These are phyloP conservation scores for Trametopsis cervina DNA, from an alignment of 768 basidiomycete species.

Conservation along the genomic window DNA sequence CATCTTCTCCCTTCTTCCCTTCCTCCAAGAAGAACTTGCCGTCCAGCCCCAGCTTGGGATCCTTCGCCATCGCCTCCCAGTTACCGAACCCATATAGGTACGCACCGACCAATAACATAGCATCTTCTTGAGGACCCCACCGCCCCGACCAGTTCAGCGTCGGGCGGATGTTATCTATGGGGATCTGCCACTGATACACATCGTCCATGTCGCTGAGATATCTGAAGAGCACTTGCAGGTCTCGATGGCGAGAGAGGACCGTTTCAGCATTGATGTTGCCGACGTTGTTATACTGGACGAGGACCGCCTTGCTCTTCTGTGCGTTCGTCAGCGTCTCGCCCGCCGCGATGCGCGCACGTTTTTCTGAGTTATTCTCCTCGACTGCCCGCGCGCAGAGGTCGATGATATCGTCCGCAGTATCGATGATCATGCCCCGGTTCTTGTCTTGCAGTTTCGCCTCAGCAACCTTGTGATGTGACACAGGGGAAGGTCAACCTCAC, in stretches of 20 bases:
- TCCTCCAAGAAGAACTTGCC: slow-evolving; percentile 99
- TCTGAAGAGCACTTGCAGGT: slow-evolving; percentile 82
- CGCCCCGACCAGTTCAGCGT: slow-evolving; percentile 96
- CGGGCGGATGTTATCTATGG: slow-evolving; percentile 88
- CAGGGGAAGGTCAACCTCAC: neutral
- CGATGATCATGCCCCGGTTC: slow-evolving; percentile 86
- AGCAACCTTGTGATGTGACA: slow-evolving; percentile 47
- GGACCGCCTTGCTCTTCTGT: slow-evolving; percentile 94
- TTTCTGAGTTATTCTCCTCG: slow-evolving; percentile 75
- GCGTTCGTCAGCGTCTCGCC: slow-evolving; percentile 90
- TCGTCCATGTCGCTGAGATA: slow-evolving; percentile 71
- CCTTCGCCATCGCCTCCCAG: slow-evolving; percentile 95
- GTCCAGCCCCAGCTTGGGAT: slow-evolving; percentile 70
- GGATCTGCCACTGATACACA: slow-evolving; percentile 77
- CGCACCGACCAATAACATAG: slow-evolving; percentile 91
- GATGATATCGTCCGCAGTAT: slow-evolving; percentile 90
- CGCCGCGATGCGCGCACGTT: slow-evolving; percentile 64
- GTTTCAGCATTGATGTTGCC: slow-evolving; percentile 97
- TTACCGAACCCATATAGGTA: slow-evolving; percentile 92
- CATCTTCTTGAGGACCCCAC: slow-evolving; percentile 89
- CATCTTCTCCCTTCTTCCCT: slow-evolving; percentile 89
- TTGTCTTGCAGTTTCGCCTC: slow-evolving; percentile 92
- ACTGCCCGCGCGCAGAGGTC: slow-evolving; percentile 79
- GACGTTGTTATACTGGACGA: slow-evolving; percentile 85
- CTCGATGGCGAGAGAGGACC: slow-evolving; percentile 81